Evolutionary conservation across 1,284 basidiomycete genomes (phyloP).

Genomic region (Cutaneotrichosporon dermatis): DNA sequence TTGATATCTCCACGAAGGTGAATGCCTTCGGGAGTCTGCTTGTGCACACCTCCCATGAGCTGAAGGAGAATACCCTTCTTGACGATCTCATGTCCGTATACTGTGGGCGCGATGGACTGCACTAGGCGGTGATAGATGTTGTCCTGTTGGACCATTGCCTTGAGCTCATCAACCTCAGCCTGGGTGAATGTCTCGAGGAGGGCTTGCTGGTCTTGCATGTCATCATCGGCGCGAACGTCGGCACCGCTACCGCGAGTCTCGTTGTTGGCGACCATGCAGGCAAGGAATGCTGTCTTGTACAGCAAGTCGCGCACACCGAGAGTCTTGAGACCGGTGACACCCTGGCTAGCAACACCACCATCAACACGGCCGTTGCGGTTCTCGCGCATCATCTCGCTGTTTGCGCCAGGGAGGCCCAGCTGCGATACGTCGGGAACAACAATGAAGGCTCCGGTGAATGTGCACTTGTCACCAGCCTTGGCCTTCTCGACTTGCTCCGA

Average conservation of each 20-base stretch:
- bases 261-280: conserved; percentile 92
- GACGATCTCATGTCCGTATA: conserved; percentile 96
- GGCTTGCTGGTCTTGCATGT: conserved; percentile 65
- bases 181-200: conserved; percentile 86
- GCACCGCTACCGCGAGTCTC: conserved; percentile 71
- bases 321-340: conserved; percentile 90
- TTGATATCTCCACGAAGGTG: conserved; percentile 96
- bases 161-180: conserved; percentile 91
- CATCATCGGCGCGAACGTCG: conserved; percentile 82
- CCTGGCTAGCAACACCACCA: conserved; percentile 71
- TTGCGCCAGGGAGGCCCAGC: conserved; percentile 90
- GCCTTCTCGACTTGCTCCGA: conserved; percentile 94
- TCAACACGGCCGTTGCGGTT: conserved; percentile 62
- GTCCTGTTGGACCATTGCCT: conserved; percentile 85
- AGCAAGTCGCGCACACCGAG: conserved; percentile 92
- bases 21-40: conserved; percentile 93
- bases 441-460: conserved; percentile 96
- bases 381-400: conserved; percentile 87
- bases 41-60: conserved; percentile 99
- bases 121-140: conserved; percentile 94
- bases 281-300: conserved; percentile 98
- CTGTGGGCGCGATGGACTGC: conserved; percentile 92
- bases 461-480: conserved; percentile 97
- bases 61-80: conserved; percentile 98
- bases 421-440: conserved; percentile 98